Percentiles rank a stretch among this genome's conserved stretches.
phyloP scores from a whole-genome alignment of 257 asterid genomes.

The Solanum okadae region DNA sequence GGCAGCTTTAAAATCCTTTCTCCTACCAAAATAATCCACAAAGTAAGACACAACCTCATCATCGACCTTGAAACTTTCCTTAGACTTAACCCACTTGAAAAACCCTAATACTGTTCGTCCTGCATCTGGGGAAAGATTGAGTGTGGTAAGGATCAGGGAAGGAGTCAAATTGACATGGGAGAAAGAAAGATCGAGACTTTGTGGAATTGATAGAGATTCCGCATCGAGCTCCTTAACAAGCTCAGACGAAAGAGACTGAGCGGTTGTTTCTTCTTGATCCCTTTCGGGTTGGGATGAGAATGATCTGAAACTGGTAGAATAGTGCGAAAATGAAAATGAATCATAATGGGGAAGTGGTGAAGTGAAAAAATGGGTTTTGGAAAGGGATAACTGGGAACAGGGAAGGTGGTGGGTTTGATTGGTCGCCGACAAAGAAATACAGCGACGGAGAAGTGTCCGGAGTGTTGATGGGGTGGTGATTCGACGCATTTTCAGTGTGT shows the following conservation, averaged over 20 bases:
- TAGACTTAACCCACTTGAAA: constrained; percentile 59
- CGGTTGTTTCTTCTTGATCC: constrained; percentile 9
- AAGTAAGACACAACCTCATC: constrained; percentile 59
- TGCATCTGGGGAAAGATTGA: constrained; percentile 64
- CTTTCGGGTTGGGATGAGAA: constrained; percentile 24
- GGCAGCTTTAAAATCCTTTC: constrained; percentile 82
- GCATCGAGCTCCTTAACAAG: constrained; percentile 41
- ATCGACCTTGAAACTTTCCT: constrained; percentile 32
- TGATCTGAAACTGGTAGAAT: constrained; percentile 12
- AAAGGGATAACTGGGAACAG: background rate
- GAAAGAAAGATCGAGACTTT: constrained; percentile 75
- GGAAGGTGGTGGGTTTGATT: constrained; percentile 7
- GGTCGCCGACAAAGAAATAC: constrained; percentile 16
- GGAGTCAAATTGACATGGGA: constrained; percentile 50
- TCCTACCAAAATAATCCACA: constrained; percentile 74
- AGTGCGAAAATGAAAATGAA: constrained; percentile 1
- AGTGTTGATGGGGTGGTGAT: constrained; percentile 26
- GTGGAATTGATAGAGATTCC: constrained; percentile 51
- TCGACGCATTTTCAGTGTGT: constrained; percentile 48
- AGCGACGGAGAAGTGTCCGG: constrained; percentile 35
- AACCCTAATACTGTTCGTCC: constrained; percentile 60
- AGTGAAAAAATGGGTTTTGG: background rate
- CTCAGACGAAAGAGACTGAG: constrained; percentile 43
- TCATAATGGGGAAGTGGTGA: constrained; percentile 4
- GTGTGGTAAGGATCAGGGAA: constrained; percentile 34